Base-by-base conservation (phyloP, 139 green algal species). In the Dunaliella primolecta region DNA sequence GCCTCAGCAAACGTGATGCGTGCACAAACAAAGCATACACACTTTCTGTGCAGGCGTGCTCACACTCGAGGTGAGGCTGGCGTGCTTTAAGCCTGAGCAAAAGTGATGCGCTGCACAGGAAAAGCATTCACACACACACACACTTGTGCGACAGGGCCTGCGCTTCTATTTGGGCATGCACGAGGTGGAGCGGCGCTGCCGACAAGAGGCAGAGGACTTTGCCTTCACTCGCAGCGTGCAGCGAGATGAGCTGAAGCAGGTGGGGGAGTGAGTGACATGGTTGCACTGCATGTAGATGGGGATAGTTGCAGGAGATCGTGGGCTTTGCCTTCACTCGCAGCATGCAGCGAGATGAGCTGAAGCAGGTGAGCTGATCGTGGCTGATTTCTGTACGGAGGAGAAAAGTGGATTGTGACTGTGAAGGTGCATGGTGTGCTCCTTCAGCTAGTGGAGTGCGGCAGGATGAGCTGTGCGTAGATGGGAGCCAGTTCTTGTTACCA, bases 101-200 rank as follows among this genome's bases (percentile, higher is more conserved):
- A n/a, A n/a, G n/a, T n/a, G n/a, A n/a, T n/a, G n/a, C n/a, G n/a
- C n/a, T n/a, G n/a, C n/a, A n/a, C n/a, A n/a, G n/a, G n/a, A n/a
- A n/a, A n/a, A n/a, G n/a, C n/a, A n/a, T n/a, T n/a, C n/a, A n/a
- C n/a, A n/a, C n/a, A n/a, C n/a, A n/a, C n/a, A n/a, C n/a, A n/a
- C n/a, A n/a, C n/a, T n/a, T n/a, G n/a, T n/a, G n/a, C n/a, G n/a
- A 31, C 81, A 97, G 89, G 95, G 95, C 2, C 87, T 98, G 86
- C 88, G 94, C 80, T 98, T 98, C 86, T 98, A 97, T 92, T 92
- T 94, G 80, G 92, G 91, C 81, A 92, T 96, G 88, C 88, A 94
- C 86, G 93, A 56, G 86, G 37, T 93, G 71, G 94, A 99, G 64
- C 88, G 84, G 24, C 84, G 88, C 29, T 86, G 95, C 86, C 83